These are phyloP conservation scores for Komagataea norvegica DNA, from an alignment of 1,139 yeast species.

Conservation along the genomic window DNA sequence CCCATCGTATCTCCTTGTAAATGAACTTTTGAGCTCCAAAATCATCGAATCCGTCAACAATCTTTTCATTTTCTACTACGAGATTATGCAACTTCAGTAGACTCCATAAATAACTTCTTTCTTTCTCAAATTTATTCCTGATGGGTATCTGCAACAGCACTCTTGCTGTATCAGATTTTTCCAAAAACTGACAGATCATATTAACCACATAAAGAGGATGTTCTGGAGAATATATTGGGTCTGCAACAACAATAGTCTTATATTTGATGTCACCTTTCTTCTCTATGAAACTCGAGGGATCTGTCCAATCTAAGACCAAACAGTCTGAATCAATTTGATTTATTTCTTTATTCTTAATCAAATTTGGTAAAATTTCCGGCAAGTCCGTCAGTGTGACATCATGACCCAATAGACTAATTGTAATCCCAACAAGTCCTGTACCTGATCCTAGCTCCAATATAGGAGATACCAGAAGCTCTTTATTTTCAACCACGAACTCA, in stretches of 20 bases:
- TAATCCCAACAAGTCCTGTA: slow-evolving; percentile 84
- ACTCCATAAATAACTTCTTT: slow-evolving; percentile 56
- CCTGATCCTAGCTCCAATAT: slow-evolving; percentile 89
- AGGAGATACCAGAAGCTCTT: slow-evolving; percentile 21
- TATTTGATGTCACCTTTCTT: slow-evolving; percentile 34
- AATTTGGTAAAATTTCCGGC: slow-evolving; percentile 68
- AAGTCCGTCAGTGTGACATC: slow-evolving; percentile 68
- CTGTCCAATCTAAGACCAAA: slow-evolving; percentile 71
- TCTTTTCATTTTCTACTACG: slow-evolving; percentile 27
- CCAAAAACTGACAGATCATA: slow-evolving; percentile 46
- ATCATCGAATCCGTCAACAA: slow-evolving; percentile 74
- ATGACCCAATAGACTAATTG: slow-evolving; percentile 46
- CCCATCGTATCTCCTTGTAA: slow-evolving; percentile 41
- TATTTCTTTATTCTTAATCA: slow-evolving; percentile 49
- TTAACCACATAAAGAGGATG: slow-evolving; percentile 73
- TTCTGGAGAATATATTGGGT: slow-evolving; percentile 78
- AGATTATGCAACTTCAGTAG: slow-evolving; percentile 39
- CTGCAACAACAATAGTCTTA: slow-evolving; percentile 67
- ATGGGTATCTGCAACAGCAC: slow-evolving; percentile 74
- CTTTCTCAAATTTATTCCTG: slow-evolving; percentile 59
- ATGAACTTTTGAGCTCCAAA: slow-evolving; percentile 70
- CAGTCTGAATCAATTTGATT: slow-evolving; percentile 42
- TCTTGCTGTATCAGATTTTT: slow-evolving; percentile 31
- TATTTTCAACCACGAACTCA: slow-evolving; percentile 33
- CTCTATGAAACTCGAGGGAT: slow-evolving; percentile 41